A percentile compares a stretch with the other conserved stretches of the same genome.
phyloP scores from a whole-genome alignment of 768 basidiomycete species.

The Termitomyces eurrhizus region DNA sequence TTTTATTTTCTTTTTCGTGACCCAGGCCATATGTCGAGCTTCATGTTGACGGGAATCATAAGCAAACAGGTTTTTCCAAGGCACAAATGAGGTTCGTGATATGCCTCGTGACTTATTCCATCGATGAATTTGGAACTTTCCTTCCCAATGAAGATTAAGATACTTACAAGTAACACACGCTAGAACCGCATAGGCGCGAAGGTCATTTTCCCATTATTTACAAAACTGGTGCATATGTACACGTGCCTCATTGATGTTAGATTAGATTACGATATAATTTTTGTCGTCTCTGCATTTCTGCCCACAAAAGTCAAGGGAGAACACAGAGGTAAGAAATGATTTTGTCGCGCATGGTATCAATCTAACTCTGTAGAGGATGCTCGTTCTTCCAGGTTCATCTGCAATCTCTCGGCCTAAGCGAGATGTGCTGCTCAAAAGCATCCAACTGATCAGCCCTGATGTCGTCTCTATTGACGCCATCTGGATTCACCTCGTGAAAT shows the following conservation, averaged over 20 bases:
- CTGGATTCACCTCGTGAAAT: conserved; percentile 83
- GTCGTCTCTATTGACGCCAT: conserved; percentile 75
- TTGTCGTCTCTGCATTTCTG: neutral
- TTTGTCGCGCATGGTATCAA: neutral
- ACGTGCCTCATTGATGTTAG: conserved; percentile 3
- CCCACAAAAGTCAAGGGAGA: neutral
- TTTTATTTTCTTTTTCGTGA: neutral
- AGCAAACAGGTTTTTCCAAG: neutral
- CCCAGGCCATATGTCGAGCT: neutral
- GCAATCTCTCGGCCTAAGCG: conserved; percentile 70
- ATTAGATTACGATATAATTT: conserved; percentile 15
- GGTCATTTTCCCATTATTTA: neutral
- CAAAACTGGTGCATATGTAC: neutral
- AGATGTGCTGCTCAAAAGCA: conserved; percentile 54
- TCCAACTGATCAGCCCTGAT: conserved; percentile 48
- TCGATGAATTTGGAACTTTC: neutral
- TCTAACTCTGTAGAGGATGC: conserved; percentile 43
- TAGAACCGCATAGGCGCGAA: too few species aligned
- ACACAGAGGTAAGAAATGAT: neutral
- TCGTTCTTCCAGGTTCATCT: conserved; percentile 76
- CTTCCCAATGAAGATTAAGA: too few species aligned
- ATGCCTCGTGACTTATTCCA: neutral
- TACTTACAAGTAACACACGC: neutral
- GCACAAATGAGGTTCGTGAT: too few species aligned
- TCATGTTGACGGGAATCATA: neutral